Evolutionary conservation across 768 basidiomycete genomes (phyloP).

Genomic region (Nidula microcarpa): DNA sequence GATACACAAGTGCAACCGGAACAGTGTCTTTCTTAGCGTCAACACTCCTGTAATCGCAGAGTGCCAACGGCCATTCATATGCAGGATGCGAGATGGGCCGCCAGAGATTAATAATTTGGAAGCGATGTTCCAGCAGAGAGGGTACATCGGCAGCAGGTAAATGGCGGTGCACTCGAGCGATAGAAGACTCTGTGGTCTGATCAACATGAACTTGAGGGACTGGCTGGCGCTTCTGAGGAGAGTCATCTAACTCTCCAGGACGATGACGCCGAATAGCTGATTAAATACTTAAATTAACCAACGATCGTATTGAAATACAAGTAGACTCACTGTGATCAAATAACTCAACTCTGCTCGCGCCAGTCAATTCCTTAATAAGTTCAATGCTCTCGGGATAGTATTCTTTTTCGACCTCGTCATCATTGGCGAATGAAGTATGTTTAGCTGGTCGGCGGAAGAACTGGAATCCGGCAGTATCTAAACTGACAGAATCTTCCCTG

Average conservation of each 20-base stretch:
- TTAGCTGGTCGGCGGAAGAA: conserved; percentile 34
- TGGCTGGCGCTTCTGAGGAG: conserved; percentile 39
- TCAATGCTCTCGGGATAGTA: conserved; percentile 60
- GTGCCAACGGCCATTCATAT: conserved; percentile 44
- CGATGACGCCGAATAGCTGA: conserved; percentile 43
- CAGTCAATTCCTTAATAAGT: conserved; percentile 53
- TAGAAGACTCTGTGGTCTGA: conserved; percentile 42
- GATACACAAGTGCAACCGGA: conserved; percentile 42
- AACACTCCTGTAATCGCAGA: conserved; percentile 50
- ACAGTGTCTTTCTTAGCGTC: conserved; percentile 36
- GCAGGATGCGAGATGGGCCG: conserved; percentile 48
- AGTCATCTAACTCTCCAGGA: conserved; percentile 30
- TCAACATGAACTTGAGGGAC: conserved; percentile 47
- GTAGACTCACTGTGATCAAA: conserved; percentile 56
- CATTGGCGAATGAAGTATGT: conserved; percentile 44
- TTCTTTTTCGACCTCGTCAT: conserved; percentile 39
- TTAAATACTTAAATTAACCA: not conserved
- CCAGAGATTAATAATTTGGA: conserved; percentile 64
- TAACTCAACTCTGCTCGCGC: conserved; percentile 50
- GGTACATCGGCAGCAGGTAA: conserved; percentile 42
- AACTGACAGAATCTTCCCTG: conserved; percentile 36
- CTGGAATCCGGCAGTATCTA: conserved; percentile 54
- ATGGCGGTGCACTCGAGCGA: conserved; percentile 46
- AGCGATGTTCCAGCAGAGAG: conserved; percentile 40
- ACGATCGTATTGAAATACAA: not conserved